These are phyloP conservation scores for Eucommia ulmoides DNA, from an alignment of 257 asterid species.

Conservation along the genomic window DNA sequence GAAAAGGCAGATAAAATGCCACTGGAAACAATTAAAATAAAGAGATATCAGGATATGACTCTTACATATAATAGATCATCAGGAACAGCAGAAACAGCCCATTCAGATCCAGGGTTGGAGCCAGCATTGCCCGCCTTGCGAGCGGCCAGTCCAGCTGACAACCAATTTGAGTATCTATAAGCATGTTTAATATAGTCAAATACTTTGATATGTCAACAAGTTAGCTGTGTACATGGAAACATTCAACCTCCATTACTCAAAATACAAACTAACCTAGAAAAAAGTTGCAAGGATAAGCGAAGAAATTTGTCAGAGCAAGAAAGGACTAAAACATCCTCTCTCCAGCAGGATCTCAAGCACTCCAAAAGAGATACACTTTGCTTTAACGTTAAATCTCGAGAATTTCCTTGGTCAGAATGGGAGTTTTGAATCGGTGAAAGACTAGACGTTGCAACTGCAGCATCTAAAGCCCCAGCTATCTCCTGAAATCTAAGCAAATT, in stretches of 20 bases:
- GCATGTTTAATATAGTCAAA: conserved; percentile 11
- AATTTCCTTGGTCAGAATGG: conserved; percentile 25
- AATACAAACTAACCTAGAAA: conserved; percentile 57
- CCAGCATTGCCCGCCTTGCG: conserved; percentile 51
- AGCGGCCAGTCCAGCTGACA: conserved; percentile 69
- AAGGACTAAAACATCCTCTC: conserved; percentile 73
- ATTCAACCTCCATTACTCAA: neutral
- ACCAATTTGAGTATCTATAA: conserved; percentile 77
- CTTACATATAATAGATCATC: conserved; percentile 72
- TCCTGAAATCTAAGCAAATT: conserved; percentile 80
- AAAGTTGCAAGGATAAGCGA: conserved; percentile 87
- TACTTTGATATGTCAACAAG: conserved; percentile 7
- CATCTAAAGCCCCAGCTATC: conserved; percentile 94
- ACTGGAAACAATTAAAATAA: conserved; percentile 5
- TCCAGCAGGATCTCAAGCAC: conserved; percentile 91
- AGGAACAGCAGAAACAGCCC: conserved; percentile 83
- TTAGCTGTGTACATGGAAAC: conserved; percentile 5
- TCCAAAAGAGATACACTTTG: conserved; percentile 76
- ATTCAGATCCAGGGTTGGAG: conserved; percentile 55
- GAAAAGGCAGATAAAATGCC: no score
- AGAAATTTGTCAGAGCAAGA: conserved; percentile 91
- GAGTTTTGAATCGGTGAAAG: conserved; percentile 38
- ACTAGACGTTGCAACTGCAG: conserved; percentile 53
- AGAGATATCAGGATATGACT: conserved; percentile 4
- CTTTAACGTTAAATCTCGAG: conserved; percentile 47